phyloP scores from a whole-genome alignment of 208 protist genomes.

The Novymonas esmeraldas region DNA sequence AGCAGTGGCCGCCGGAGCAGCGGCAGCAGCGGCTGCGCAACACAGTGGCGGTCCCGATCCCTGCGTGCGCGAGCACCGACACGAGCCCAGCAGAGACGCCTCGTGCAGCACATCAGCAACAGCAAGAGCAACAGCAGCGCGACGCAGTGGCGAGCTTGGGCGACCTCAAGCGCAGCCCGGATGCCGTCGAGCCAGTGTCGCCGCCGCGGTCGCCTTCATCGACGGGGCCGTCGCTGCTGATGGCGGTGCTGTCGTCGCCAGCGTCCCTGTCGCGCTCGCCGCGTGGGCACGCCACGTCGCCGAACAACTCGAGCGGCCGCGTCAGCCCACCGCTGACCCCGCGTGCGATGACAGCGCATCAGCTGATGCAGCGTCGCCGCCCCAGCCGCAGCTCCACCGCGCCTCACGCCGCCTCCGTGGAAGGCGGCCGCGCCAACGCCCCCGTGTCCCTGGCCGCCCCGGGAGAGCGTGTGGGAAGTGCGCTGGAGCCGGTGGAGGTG shows the following conservation, averaged over 20 bases:
- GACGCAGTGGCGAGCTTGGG: no score
- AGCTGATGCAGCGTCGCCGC: slow-evolving; percentile 35
- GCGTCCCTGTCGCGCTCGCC: slow-evolving; percentile 6
- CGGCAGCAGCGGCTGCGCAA: slow-evolving; percentile 28
- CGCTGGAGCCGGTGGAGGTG: no score
- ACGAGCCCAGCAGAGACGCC: neutral
- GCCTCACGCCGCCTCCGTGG: slow-evolving; percentile 25
- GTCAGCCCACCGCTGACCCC: slow-evolving; percentile 31
- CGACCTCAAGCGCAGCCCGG: neutral
- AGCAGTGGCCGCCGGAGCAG: slow-evolving; percentile 23
- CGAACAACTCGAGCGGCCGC: slow-evolving; percentile 20
- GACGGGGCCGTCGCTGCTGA: neutral
- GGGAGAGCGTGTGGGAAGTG: no score
- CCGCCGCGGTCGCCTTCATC: neutral
- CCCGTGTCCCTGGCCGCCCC: no score
- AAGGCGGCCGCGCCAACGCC: no score
- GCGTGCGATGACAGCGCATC: slow-evolving; percentile 32
- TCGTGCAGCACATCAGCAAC: neutral
- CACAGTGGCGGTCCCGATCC: slow-evolving; percentile 9
- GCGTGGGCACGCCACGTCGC: neutral
- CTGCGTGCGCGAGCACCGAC: neutral
- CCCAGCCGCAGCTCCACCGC: slow-evolving; percentile 32
- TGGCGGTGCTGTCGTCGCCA: neutral
- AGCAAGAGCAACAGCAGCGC: neutral
- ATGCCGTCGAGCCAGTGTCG: neutral